Evolutionary conservation across 768 basidiomycete species (phyloP), one percentile per base, ranked within the genome.

Genomic region (Mrakia hoshinonis): DNA sequence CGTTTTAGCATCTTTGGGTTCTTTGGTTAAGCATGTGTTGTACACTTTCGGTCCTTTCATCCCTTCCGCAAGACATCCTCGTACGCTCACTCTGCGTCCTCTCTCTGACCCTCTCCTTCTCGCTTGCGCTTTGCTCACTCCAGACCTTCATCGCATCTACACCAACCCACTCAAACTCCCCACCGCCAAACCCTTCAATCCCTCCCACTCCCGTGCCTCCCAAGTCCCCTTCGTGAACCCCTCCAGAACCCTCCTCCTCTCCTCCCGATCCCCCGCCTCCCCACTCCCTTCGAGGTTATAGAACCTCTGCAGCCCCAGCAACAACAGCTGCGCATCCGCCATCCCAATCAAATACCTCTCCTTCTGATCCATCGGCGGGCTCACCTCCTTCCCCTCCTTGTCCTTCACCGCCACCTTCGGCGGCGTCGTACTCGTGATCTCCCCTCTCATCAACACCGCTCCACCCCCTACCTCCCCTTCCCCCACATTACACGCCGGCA

Each of bases 381-480:
- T n/a, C 15, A 61, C 58, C 36, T 18, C 36, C 0, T 0, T 13
- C 2, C 58, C 58, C 20, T 69, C 31, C 0, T 63, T 18, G 12
- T 36, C 26, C 51, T 20, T 68, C 29, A 29, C 67, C 64, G 76
- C 61, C 13, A 74, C 73, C 10, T 69, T 69, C 13, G 76, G 75
- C 7, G 79, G 72, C 11, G 76, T 73, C 22, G 87, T 83, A 0
- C 90, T 87, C 0, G 92, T 92, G 72, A 97, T 87, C 80, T 97
- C 94, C 26, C 95, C 96, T 22, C 92, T 84, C 80, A 98, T 82
- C 4, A 99, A 85, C 2, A 97, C 91, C 55, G 89, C 78, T 13
- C 86, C 87, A 76, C 97, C 52, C 39, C 26, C 39, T 15, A 26
- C 67, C 92, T 4, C 67, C 60, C 34, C 61, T 20, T 55, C 52